These are phyloP conservation scores for Sarocladiaceae sp. DNA, from an alignment of 2,329 filamentous ascomycete genomes.

Conservation along the genomic window DNA sequence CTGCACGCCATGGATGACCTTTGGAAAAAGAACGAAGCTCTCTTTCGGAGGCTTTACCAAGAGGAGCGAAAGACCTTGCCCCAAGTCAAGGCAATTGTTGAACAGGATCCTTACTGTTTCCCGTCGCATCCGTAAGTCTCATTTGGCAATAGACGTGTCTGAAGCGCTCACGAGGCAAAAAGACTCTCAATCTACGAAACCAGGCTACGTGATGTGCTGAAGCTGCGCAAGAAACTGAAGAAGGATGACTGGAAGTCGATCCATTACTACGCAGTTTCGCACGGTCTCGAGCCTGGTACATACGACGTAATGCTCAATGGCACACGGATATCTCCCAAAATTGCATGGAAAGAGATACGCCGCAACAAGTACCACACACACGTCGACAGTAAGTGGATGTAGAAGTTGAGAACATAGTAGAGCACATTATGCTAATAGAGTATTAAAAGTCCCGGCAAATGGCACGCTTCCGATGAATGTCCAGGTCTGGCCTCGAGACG, in stretches of 20 bases:
- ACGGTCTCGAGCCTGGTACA: neutral
- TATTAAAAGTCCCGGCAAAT: no score
- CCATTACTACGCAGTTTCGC: neutral
- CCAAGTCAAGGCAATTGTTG: neutral
- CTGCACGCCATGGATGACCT: neutral
- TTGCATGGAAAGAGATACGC: neutral
- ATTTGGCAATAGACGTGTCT: neutral
- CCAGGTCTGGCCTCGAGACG: neutral
- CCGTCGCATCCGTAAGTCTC: neutral
- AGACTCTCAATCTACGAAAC: neutral
- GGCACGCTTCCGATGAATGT: neutral
- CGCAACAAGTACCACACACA: neutral
- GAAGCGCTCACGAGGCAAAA: no score
- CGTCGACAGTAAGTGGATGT: neutral
- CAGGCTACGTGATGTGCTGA: neutral
- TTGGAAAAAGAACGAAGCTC: neutral
- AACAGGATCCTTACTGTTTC: neutral
- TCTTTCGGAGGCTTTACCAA: neutral
- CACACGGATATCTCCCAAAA: neutral
- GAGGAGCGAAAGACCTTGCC: neutral
- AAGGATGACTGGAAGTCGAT: neutral
- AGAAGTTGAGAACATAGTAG: neutral
- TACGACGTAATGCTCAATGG: neutral
- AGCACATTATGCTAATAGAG: no score
- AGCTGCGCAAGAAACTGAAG: neutral